Conservation (phyloP, 2,329 filamentous ascomycete genomes). For the Talaromyces sp. region DNA sequence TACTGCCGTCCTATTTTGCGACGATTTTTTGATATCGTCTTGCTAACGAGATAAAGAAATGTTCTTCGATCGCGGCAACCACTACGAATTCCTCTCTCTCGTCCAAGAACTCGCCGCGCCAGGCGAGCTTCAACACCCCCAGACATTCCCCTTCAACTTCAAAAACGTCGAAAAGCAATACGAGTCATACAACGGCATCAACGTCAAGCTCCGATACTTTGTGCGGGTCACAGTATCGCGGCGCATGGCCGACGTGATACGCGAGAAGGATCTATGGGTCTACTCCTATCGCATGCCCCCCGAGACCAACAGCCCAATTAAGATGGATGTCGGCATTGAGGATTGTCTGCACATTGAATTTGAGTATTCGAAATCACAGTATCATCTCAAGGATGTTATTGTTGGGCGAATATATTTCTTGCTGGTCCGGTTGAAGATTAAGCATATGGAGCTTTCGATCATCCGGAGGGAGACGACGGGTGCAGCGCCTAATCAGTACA, state of each 20-base stretch:
- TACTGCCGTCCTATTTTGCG: not conserved
- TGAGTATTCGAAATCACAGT: constrained; percentile 98
- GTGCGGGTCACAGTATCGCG: constrained; percentile 93
- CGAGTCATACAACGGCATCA: constrained; percentile 99
- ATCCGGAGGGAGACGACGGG: constrained; percentile 96
- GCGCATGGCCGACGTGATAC: constrained; percentile 95
- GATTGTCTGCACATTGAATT: constrained; percentile 99
- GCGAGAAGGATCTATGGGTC: constrained; percentile 99
- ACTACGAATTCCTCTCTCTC: constrained; percentile 97
- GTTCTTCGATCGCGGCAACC: constrained; percentile 99
- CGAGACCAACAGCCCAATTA: constrained; percentile 97
- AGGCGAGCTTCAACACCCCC: constrained; percentile 95
- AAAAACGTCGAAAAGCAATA: constrained; percentile 99
- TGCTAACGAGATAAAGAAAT: constrained; percentile 62
- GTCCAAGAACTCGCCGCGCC: constrained; percentile 96
- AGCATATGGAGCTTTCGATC: constrained; percentile 99
- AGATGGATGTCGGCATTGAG: constrained; percentile 99
- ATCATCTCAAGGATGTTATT: constrained; percentile 98
- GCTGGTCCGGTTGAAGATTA: constrained; percentile 95
- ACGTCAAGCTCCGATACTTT: constrained; percentile 98
- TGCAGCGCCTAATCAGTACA: constrained; percentile 96
- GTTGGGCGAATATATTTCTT: constrained; percentile 98
- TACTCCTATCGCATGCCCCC: constrained; percentile 98
- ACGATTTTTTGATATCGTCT: not conserved
- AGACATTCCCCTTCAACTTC: constrained; percentile 99